Conservation (phyloP, 2,329 filamentous ascomycete species). For the Penicillium brasilianum region DNA sequence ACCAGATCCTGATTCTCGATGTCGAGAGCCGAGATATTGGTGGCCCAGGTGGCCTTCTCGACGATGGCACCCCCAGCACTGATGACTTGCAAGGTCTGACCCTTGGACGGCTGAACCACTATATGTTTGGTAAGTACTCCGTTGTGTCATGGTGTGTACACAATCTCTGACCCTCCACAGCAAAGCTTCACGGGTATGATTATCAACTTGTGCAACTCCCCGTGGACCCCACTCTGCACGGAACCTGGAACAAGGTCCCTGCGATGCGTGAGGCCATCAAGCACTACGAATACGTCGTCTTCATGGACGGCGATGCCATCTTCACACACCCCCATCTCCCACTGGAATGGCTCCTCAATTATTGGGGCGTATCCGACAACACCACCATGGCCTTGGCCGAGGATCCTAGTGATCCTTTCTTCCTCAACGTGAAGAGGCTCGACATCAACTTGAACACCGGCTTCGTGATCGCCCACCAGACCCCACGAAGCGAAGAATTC, state of each 20-base stretch:
- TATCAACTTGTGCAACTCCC: background rate
- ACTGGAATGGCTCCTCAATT: conserved; percentile 54
- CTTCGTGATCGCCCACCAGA: background rate
- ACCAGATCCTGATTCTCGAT: background rate
- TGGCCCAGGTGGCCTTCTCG: background rate
- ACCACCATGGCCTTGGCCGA: background rate
- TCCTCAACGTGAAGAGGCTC: background rate
- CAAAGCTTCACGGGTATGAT: background rate
- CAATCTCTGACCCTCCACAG: background rate
- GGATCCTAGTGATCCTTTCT: background rate
- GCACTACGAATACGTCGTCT: conserved; percentile 51
- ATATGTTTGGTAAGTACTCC: background rate
- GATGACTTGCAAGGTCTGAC: background rate
- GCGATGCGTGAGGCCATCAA: conserved; percentile 14
- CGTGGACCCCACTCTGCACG: background rate
- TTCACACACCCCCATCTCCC: conserved; percentile 52
- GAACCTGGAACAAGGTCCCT: conserved; percentile 1
- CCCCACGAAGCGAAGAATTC: background rate
- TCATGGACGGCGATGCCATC: conserved; percentile 53
- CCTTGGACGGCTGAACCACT: background rate
- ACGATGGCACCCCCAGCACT: background rate
- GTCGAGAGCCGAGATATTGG: background rate
- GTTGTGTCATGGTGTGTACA: background rate
- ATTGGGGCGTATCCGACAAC: background rate
- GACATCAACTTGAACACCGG: background rate